Evolutionary conservation across 2,329 filamentous ascomycete species (phyloP), one percentile per base, ranked within the genome.

Genomic region (Colletotrichum higginsianum): DNA sequence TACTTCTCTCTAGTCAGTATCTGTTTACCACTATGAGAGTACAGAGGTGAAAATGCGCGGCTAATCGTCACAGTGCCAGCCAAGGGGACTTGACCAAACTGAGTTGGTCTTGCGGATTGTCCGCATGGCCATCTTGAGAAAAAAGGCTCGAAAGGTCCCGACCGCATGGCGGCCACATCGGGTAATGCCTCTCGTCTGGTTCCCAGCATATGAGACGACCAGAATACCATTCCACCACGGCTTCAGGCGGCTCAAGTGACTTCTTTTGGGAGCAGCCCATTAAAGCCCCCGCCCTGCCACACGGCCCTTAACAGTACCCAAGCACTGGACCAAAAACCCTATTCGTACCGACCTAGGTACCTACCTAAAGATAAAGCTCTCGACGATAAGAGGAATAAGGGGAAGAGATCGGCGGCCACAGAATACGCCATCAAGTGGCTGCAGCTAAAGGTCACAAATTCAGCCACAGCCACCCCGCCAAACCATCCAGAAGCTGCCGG

Each of bases 381-480:
- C n/a, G n/a, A 52, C 23, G 61, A 63, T 56, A 65, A 40, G 30
- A 23, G 15, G 8, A 35, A 61, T 26, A 61, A 61, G 46, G 15
- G n/a, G 40, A 61, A 61, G 46, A 21, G n/a, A 61, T 40, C n/a
- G 3, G 18, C 16, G 40, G 42, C 12, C 16, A 38, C 30, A 12
- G 52, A 21, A 26, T 21, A 26, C 30, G 18, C 52, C 26, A n/a
- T 23, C 49, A 55, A 40, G 52, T 49, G 46, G n/a, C n/a, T 61
- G 26, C 9, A 49, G 12, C 47, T 46, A 38, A 40, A 40, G 61
- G 26, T 63, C 52, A 44, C n/a, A 40, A 21, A 49, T 46, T 44
- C 57, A 71, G 65, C 58, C 46, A 50, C 58, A 63, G 65, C 58
- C 69, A 63, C 69, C 58, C 69, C 69, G 69, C 69, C 69, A 69